Evolutionary conservation across 192 early-diverging fungal genomes (phyloP), one percentile per base, ranked within the genome.

Genomic region (Spinellus fusiger): DNA sequence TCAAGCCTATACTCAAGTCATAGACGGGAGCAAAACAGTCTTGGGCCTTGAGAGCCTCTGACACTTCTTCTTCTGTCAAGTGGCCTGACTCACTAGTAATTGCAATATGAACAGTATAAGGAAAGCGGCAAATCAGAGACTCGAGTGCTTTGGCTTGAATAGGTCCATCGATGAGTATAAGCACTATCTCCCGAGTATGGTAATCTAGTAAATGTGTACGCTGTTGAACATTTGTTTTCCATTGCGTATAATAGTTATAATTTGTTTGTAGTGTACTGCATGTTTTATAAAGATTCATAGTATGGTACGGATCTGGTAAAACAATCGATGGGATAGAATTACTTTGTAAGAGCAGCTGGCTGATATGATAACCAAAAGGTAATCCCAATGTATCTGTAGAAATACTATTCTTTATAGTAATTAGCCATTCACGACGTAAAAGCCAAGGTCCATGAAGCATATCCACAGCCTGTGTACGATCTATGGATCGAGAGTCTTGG

Each of bases 261-360:
- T 15, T 28, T 59, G 1, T 29, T 28, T 18, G 65, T 59, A 48
- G 65, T 61, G 44, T 64, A 64, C 34, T 74, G 61, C 8, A 55
- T 61, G 28, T 74, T 71, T 18, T 67, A 65, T 68, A 69, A 71
- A 20, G 52, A 62, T 5, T 65, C 61, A 25, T 64, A 1, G 10
- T 71, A 54, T 53, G 25, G 69, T 65, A 38, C 71, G 63, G 26
- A 71, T 71, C 16, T 49, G 77, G 74, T 27, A 79, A 50, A 0
- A 73, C 64, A 44, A 79, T 56, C 5, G 77, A 71, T 13, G 48
- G 62, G 20, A 79, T 74, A 15, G 68, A 59, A 20, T 65, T 66
- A 29, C 68, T 38, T 12, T 58, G 34, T 12, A 65, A 32, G 15
- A 59, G 49, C 15, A 56, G 40, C 5, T 40, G 55, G 1, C 64